Evolutionary conservation across 164 flowering plant species (phyloP), one percentile per base, ranked within the genome.

Genomic region (Chloranthus sessilifolius): DNA sequence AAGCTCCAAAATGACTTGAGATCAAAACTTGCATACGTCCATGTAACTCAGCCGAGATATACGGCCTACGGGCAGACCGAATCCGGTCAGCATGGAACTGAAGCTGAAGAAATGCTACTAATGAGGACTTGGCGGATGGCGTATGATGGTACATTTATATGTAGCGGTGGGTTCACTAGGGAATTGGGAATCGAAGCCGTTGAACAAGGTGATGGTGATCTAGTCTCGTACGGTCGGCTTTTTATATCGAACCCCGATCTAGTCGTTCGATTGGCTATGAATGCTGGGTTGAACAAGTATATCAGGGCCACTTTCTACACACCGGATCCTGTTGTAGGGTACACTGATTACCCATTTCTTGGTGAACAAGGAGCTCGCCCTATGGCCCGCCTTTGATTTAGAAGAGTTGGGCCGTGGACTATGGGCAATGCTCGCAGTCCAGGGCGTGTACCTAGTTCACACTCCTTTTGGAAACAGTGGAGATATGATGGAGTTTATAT

Each of bases 171-270:
- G 8, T 74, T 47, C 67, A 63, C 64, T 3, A 71, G 59, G 42
- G 75, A 74, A 19, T 59, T 53, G 2, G 79, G 75, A 1, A 56
- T 37, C 50, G 59, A 59, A 47, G 75, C 70, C 4, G 14, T 71
- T 24, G 66, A 43, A 6, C 28, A 56, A 2, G 75, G 75, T 1
- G 75, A 62, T 35, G 71, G 75, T 3, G 79, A 74, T 65, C 40
- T 74, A 21, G 66, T 71, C 28, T 67, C 75, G 1, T 68, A 55
- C 25, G 79, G 72, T 5, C 60, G 79, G 0, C 56, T 52, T 16
- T 74, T 71, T 33, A 58, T 74, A 15, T 66, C 79, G 1, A 74
- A 74, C 52, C 79, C 79, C 1, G 75, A 74, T 58, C 46, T 74
- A 40, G 68, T 66, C 29, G 19, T 7, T 20, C 33, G 73, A 41